These are phyloP conservation scores for Verticillium tricorpus DNA, from an alignment of 2,329 filamentous ascomycete genomes.

Conservation along the genomic window DNA sequence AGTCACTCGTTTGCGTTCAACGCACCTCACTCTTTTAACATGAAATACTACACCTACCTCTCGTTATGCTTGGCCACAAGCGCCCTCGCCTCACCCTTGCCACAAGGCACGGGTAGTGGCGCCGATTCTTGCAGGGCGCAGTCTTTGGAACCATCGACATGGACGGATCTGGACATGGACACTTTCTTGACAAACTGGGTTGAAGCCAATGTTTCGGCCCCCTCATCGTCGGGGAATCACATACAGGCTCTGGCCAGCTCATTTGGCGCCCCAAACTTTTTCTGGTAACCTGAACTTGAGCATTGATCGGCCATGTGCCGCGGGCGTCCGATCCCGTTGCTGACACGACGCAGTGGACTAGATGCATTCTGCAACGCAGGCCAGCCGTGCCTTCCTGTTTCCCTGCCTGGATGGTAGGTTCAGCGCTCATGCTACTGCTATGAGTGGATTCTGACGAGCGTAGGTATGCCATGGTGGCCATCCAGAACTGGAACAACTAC, in stretches of 20 bases:
- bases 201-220: too few relatives aligned
- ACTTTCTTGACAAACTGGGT: background rate
- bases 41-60: background rate
- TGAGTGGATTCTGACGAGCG: background rate
- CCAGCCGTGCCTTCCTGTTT: constrained; percentile 1
- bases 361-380: constrained; percentile 6
- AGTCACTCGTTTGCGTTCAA: too few relatives aligned
- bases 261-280: constrained; percentile 6
- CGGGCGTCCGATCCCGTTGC: background rate
- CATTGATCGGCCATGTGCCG: too few relatives aligned
- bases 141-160: background rate
- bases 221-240: background rate
- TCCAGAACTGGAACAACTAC: constrained; percentile 11
- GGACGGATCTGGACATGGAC: background rate
- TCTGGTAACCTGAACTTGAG: background rate
- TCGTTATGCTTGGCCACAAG: background rate
- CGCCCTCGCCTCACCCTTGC: background rate
- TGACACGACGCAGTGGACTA: background rate
- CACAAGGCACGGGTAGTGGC: background rate
- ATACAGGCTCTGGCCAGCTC: constrained; percentile 1
- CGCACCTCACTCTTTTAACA: too few relatives aligned
- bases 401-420: background rate
- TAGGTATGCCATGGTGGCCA: constrained; percentile 4
- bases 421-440: too few relatives aligned
- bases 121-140: background rate